A percentile compares a stretch with the other conserved stretches of the same genome.
phyloP scores from a whole-genome alignment of 352 stramenopile genomes.

The Phytopythium delawarense region DNA sequence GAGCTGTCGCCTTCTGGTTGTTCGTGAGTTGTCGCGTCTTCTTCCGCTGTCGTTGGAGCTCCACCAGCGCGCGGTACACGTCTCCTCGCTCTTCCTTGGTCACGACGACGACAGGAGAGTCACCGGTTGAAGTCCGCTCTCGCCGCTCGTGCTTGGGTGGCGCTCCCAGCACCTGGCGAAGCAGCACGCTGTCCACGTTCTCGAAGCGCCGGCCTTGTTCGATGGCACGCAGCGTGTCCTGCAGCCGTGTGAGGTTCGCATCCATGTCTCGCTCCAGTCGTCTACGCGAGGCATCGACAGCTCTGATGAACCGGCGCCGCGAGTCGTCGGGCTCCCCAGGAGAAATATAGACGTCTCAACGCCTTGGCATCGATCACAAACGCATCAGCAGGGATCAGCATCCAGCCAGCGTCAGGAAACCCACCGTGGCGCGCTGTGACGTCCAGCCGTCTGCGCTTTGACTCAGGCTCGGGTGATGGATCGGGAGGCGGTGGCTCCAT shows the following conservation, averaged over 20 bases:
- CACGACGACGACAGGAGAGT: slow-evolving; percentile 4
- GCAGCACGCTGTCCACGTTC: slow-evolving; percentile 40
- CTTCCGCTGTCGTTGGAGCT: slow-evolving; percentile 20
- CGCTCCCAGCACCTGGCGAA: slow-evolving; percentile 38
- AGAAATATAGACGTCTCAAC: not conserved
- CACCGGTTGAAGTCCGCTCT: slow-evolving; percentile 6
- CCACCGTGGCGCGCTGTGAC: not conserved
- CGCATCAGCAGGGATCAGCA: not conserved
- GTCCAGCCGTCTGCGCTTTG: not conserved
- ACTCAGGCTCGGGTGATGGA: no score
- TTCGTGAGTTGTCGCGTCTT: slow-evolving; percentile 5
- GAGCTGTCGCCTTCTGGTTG: not conserved
- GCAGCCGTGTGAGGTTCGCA: slow-evolving; percentile 31
- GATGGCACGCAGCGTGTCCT: slow-evolving; percentile 47
- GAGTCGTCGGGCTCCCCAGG: not conserved
- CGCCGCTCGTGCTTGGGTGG: not conserved
- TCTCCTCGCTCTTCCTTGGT: slow-evolving; percentile 19
- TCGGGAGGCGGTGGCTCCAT: no score
- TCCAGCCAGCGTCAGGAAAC: no score
- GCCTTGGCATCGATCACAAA: not conserved
- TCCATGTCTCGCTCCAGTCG: not conserved
- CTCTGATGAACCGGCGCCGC: not conserved
- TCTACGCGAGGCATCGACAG: not conserved
- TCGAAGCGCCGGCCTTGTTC: slow-evolving; percentile 46
- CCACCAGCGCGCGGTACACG: slow-evolving; percentile 37